Evolutionary conservation across 768 basidiomycete genomes (phyloP).

Genomic region (Mycena polygramma): DNA sequence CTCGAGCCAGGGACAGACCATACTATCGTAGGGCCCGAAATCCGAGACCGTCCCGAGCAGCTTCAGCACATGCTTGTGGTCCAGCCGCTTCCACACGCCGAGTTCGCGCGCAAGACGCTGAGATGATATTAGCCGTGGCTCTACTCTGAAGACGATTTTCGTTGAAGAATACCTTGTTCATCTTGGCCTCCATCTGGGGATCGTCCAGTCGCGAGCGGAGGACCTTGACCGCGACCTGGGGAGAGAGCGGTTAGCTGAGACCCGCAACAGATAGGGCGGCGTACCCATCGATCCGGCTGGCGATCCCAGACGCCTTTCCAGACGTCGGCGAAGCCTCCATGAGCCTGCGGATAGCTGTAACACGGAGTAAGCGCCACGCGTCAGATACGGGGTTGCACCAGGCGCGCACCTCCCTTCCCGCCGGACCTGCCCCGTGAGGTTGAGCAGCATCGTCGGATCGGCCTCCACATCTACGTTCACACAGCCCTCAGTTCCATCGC

Average conservation of each 20-base stretch:
- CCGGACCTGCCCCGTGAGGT: slow-evolving; percentile 50
- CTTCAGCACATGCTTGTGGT: slow-evolving; percentile 55
- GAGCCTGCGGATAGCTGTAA: slow-evolving; percentile 49
- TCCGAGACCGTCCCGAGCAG: slow-evolving; percentile 52
- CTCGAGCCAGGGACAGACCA: slow-evolving; percentile 60
- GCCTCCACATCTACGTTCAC: slow-evolving; percentile 29
- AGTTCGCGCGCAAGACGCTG: slow-evolving; percentile 54
- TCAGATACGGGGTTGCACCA: background rate
- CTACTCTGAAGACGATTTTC: background rate
- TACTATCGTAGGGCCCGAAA: slow-evolving; percentile 52
- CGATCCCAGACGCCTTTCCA: slow-evolving; percentile 55
- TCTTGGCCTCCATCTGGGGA: slow-evolving; percentile 47
- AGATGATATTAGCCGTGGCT: background rate
- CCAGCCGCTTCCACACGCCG: slow-evolving; percentile 52
- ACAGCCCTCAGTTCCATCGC: too few relatives aligned
- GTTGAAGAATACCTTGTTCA: slow-evolving; percentile 44
- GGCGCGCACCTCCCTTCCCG: slow-evolving; percentile 43
- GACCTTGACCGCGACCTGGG: slow-evolving; percentile 55
- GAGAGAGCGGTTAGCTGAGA: background rate
- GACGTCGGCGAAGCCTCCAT: slow-evolving; percentile 61
- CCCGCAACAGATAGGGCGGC: background rate
- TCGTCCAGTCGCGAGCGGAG: slow-evolving; percentile 51
- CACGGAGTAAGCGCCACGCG: slow-evolving; percentile 24
- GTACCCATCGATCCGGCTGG: slow-evolving; percentile 36
- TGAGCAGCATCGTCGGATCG: slow-evolving; percentile 36